Percentiles rank a stretch among this genome's conserved stretches.
phyloP scores from a whole-genome alignment of 768 basidiomycete genomes.

The Lactarius tabidus region DNA sequence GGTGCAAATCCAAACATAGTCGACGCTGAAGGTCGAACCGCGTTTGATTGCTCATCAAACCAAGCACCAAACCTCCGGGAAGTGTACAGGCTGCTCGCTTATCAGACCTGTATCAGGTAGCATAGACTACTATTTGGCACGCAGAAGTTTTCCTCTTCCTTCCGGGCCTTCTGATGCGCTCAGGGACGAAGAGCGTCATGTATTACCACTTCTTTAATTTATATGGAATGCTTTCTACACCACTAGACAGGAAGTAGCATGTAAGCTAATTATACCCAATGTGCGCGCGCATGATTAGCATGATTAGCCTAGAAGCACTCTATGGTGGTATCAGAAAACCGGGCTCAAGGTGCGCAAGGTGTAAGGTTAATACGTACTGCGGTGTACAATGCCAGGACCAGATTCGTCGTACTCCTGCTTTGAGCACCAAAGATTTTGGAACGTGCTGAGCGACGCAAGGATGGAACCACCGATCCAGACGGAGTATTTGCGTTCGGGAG shows the following conservation, averaged over 20 bases:
- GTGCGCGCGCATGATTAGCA: neutral
- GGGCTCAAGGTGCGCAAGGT: neutral
- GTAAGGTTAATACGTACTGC: slow-evolving; percentile 45
- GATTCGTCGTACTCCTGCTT: slow-evolving; percentile 92
- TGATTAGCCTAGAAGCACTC: slow-evolving; percentile 21
- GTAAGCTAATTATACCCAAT: slow-evolving; percentile 20
- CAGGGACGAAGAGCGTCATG: neutral
- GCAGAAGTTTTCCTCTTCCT: neutral
- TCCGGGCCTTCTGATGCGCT: neutral
- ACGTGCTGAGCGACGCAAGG: slow-evolving; percentile 84
- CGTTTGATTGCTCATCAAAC: neutral
- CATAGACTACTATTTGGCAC: neutral
- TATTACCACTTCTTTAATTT: too few species aligned
- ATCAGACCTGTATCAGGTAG: neutral
- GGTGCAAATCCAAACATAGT: slow-evolving; percentile 3
- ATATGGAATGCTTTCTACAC: neutral
- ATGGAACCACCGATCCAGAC: slow-evolving; percentile 93
- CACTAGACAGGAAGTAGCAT: slow-evolving; percentile 10
- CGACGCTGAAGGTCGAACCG: neutral
- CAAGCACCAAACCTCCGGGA: too few species aligned
- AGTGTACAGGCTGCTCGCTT: neutral
- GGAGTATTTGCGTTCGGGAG: slow-evolving; percentile 92
- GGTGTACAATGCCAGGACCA: slow-evolving; percentile 75
- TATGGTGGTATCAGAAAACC: slow-evolving; percentile 7
- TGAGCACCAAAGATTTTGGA: slow-evolving; percentile 95